Conservation (phyloP, 306 rosid genomes). For the Ziziphus jujuba region DNA sequence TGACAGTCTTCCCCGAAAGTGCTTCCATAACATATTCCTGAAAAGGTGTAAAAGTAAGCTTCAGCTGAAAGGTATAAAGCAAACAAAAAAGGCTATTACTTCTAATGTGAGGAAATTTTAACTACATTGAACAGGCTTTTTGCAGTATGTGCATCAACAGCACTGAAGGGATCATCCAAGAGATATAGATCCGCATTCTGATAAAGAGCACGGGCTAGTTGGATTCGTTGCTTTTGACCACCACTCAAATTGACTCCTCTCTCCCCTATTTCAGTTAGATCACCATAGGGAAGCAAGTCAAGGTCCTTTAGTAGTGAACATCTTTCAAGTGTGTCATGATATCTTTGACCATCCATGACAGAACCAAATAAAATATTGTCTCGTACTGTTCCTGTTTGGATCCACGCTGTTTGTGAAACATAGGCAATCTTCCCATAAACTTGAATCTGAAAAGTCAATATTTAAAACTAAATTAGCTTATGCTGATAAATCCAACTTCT, state of each 20-base stretch:
- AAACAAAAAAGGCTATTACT: background rate
- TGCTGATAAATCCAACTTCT: background rate
- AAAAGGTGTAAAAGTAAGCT: slow-evolving; percentile 21
- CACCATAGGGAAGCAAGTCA: slow-evolving; percentile 75
- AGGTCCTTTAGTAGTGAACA: slow-evolving; percentile 80
- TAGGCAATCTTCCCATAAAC: slow-evolving; percentile 72
- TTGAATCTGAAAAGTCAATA: slow-evolving; percentile 48
- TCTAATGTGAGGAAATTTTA: slow-evolving; percentile 10
- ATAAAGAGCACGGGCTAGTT: slow-evolving; percentile 92
- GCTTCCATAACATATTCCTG: slow-evolving; percentile 77
- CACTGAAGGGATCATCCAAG: slow-evolving; percentile 96
- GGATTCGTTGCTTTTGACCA: slow-evolving; percentile 94
- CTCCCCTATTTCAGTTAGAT: slow-evolving; percentile 82
- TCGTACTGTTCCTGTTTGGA: slow-evolving; percentile 73
- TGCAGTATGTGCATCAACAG: slow-evolving; percentile 96
- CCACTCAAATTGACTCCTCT: too few relatives aligned
- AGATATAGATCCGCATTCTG: slow-evolving; percentile 89
- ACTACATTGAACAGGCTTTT: slow-evolving; percentile 70
- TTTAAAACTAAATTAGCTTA: background rate
- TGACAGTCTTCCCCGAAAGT: slow-evolving; percentile 67
- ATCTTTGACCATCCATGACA: slow-evolving; percentile 56
- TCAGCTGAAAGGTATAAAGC: slow-evolving; percentile 11
- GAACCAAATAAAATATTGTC: slow-evolving; percentile 86
- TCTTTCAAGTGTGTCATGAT: slow-evolving; percentile 62
- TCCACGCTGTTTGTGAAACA: slow-evolving; percentile 94